A percentile compares a stretch with the other conserved stretches of the same genome.
phyloP scores from a whole-genome alignment of 1,284 basidiomycete genomes.

The Inonotus hispidus region DNA sequence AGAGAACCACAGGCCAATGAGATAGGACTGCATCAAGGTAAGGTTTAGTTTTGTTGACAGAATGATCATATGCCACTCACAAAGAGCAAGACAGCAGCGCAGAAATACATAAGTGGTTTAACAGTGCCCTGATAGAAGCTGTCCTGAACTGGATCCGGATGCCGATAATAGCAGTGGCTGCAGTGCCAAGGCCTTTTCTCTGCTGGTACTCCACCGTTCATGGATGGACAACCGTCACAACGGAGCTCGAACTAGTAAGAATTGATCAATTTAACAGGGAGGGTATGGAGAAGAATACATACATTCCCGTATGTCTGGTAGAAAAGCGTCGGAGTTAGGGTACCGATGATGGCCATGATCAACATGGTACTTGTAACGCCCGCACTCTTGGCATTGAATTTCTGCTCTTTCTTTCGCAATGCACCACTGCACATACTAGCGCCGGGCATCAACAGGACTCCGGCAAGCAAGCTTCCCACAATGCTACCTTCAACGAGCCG shows the following conservation, averaged over 20 bases:
- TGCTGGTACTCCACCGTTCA: constrained; percentile 27
- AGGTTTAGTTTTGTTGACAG: not conserved
- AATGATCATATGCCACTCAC: constrained; percentile 46
- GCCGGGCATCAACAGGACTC: constrained; percentile 96
- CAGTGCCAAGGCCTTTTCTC: constrained; percentile 71
- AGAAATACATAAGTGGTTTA: constrained; percentile 91
- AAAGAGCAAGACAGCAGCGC: constrained; percentile 83
- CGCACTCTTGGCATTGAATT: constrained; percentile 97
- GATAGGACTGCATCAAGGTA: constrained; percentile 69
- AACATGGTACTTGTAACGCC: constrained; percentile 99
- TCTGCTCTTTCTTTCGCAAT: constrained; percentile 88
- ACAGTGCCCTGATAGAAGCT: constrained; percentile 97
- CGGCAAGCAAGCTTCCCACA: constrained; percentile 90
- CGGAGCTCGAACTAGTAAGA: constrained; percentile 79
- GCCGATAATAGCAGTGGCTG: constrained; percentile 91
- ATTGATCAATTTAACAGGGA: constrained; percentile 16
- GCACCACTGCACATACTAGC: constrained; percentile 97
- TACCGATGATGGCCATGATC: constrained; percentile 99
- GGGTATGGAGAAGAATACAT: constrained; percentile 32
- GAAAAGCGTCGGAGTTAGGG: constrained; percentile 92
- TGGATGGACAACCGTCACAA: constrained; percentile 83
- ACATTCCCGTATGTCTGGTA: constrained; percentile 99
- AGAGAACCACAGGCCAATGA: constrained; percentile 98
- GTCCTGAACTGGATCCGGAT: constrained; percentile 88
- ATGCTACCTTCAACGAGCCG: constrained; percentile 96